These are phyloP conservation scores for Boletus sensibilis DNA, from an alignment of 768 basidiomycete species.

Conservation along the genomic window DNA sequence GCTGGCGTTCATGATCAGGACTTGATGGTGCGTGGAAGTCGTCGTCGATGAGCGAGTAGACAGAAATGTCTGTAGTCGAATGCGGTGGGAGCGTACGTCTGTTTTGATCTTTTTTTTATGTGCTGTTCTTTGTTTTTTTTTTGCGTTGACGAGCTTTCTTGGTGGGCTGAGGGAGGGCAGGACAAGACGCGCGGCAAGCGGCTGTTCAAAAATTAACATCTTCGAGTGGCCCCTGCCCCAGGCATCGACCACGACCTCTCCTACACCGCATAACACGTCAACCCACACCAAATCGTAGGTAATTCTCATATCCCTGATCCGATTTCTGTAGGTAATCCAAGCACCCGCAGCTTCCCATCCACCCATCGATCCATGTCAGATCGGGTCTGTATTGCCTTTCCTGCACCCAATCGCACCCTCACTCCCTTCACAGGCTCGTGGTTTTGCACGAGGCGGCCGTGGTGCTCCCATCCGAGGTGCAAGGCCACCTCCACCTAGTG, in stretches of 20 bases:
- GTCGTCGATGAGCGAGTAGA: slow-evolving; percentile 22
- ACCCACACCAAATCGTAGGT: slow-evolving; percentile 12
- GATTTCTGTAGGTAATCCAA: slow-evolving; percentile 17
- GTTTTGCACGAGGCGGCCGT: slow-evolving; percentile 47
- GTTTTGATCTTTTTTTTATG: slow-evolving; percentile 11
- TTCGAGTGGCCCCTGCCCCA: background rate
- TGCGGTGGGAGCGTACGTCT: slow-evolving; percentile 12
- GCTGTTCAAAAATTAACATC: slow-evolving; percentile 33
- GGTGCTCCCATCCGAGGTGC: slow-evolving; percentile 36
- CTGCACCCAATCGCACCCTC: slow-evolving; percentile 15
- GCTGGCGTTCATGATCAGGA: slow-evolving; percentile 78
- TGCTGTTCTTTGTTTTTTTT: slow-evolving; percentile 6
- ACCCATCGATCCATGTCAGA: slow-evolving; percentile 27
- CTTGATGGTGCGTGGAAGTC: slow-evolving; percentile 20
- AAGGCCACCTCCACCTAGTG: slow-evolving; percentile 11
- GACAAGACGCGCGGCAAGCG: slow-evolving; percentile 34
- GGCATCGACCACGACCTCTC: slow-evolving; percentile 7
- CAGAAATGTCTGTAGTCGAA: slow-evolving; percentile 15
- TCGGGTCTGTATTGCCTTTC: slow-evolving; percentile 24
- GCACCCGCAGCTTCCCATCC: slow-evolving; percentile 5
- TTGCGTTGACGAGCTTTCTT: background rate
- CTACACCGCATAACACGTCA: slow-evolving; percentile 20
- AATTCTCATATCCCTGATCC: slow-evolving; percentile 1
- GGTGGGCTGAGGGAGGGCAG: slow-evolving; percentile 29
- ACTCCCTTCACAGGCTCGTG: slow-evolving; percentile 53